Conservation (phyloP, 345 rosid genomes). For the Rubroshorea leprosula region DNA sequence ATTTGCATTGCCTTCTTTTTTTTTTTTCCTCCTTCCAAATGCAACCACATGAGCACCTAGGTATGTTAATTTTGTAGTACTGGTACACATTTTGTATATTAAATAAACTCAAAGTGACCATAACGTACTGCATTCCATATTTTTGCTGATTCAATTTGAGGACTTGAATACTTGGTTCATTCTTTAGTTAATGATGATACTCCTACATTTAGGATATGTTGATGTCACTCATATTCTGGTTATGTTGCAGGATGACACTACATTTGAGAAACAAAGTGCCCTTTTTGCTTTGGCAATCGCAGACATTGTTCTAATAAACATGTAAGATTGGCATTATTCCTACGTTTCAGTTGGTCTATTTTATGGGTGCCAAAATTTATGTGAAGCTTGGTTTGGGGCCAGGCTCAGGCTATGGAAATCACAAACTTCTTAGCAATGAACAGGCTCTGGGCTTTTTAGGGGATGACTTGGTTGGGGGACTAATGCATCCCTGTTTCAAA, state of each 20-base stretch:
- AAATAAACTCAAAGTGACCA: too few species aligned
- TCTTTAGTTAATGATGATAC: not conserved
- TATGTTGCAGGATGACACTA: slow-evolving; percentile 64
- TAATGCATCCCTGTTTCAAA: not conserved
- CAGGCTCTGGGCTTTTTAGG: not conserved
- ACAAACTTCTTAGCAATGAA: slow-evolving; percentile 6
- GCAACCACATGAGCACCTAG: too few species aligned
- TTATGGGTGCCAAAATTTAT: not conserved
- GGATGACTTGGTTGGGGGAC: not conserved
- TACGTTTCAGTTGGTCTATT: not conserved
- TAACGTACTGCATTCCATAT: too few species aligned
- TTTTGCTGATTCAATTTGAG: too few species aligned
- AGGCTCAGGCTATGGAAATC: not conserved
- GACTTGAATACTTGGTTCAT: not conserved
- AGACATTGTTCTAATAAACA: slow-evolving; percentile 67
- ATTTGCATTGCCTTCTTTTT: too few species aligned
- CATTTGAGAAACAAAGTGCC: slow-evolving; percentile 79
- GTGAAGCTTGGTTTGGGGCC: not conserved
- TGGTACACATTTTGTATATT: too few species aligned
- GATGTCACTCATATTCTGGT: too few species aligned
- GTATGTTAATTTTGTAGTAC: too few species aligned
- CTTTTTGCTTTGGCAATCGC: slow-evolving; percentile 67
- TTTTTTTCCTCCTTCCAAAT: too few species aligned
- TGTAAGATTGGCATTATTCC: slow-evolving; percentile 35
- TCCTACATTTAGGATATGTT: not conserved